A percentile compares a stretch with the other conserved stretches of the same genome.
phyloP scores from a whole-genome alignment of 768 basidiomycete genomes.

The Tulasnella sp. region DNA sequence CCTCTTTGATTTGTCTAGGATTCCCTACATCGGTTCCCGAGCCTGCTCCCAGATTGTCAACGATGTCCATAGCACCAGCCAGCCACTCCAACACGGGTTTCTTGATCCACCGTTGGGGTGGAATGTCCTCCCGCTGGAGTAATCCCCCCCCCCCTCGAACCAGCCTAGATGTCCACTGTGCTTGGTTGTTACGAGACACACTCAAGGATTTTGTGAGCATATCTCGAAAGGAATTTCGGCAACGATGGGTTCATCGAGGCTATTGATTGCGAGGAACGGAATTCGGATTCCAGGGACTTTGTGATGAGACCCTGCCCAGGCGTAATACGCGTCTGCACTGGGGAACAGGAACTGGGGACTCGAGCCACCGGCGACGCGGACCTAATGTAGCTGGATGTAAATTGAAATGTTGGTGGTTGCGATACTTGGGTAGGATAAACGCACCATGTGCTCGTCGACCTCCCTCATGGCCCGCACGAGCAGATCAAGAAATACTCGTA shows the following conservation, averaged over 20 bases:
- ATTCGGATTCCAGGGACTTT: constrained; percentile 38
- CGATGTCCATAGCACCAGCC: constrained; percentile 28
- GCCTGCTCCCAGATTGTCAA: constrained; percentile 34
- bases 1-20: constrained; percentile 26
- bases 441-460: constrained; percentile 30
- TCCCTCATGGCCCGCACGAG: background rate
- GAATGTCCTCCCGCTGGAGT: constrained; percentile 11
- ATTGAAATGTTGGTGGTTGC: background rate
- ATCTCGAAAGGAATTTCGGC: constrained; percentile 38
- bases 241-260: constrained; percentile 44
- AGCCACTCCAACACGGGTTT: constrained; percentile 36
- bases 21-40: constrained; percentile 22
- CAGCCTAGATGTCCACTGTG: constrained; percentile 35
- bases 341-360: constrained; percentile 29
- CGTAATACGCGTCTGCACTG: constrained; percentile 40
- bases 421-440: background rate
- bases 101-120: constrained; percentile 34
- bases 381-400: background rate
- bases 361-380: constrained; percentile 40
- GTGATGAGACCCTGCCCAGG: constrained; percentile 37
- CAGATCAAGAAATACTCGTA: too few species aligned
- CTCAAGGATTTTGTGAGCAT: constrained; percentile 37
- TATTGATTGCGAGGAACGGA: constrained; percentile 42
- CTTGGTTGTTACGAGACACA: constrained; percentile 36
- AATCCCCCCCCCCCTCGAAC: too few species aligned